Base-by-base conservation (phyloP, 768 basidiomycete species). In the Trametes cubensis region DNA sequence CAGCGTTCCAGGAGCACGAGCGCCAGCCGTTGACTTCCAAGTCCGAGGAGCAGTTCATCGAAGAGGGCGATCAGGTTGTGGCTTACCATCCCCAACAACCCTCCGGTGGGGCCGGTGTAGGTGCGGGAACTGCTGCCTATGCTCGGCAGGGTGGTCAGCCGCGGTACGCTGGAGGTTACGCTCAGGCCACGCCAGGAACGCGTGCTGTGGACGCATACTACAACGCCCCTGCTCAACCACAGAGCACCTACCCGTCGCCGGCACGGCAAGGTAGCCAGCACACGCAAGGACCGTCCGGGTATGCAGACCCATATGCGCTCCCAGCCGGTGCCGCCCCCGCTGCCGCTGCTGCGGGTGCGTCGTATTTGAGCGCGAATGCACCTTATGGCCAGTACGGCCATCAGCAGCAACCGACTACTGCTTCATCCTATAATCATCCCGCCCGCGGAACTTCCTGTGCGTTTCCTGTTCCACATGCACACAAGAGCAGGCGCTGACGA, bases 181-280 rank as follows among this genome's bases (percentile, higher is more conserved):
- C 83, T 2, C 86, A 83, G 63, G 89, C 81, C 21, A 75, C 86
- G 5, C 73, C 77, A 17, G 91, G 91, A 2, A 81, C 84, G 42
- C 83, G 89, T 45, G 84, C 92, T 5, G 79, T 92, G 6, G 91
- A 93, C 68, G 88, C 89, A 21, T 92, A 90, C 63, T 89, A 92
- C 69, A 75, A 80, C 34, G 77, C 80, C 2, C 76, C 68, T 21
- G 61, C 67, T 38, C 72, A 65, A 52, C 28, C 40, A 10, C 66
- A 65, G 54, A 67, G 60, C 39, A 44, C 52, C 20, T 64, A 60
- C 20, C 65, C 70, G n/a, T 42, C 62, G 23, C 64, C 69, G 11
- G 58, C 73, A 38, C 76, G 78, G 40, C 78, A 78, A 57, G 74
- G 65, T 38, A 82, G 77, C 62, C 71, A 64, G 46, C 74, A 71